These are phyloP conservation scores for Mytilinidion resinicola DNA, from an alignment of 495 filamentous ascomycete genomes.

Conservation along the genomic window DNA sequence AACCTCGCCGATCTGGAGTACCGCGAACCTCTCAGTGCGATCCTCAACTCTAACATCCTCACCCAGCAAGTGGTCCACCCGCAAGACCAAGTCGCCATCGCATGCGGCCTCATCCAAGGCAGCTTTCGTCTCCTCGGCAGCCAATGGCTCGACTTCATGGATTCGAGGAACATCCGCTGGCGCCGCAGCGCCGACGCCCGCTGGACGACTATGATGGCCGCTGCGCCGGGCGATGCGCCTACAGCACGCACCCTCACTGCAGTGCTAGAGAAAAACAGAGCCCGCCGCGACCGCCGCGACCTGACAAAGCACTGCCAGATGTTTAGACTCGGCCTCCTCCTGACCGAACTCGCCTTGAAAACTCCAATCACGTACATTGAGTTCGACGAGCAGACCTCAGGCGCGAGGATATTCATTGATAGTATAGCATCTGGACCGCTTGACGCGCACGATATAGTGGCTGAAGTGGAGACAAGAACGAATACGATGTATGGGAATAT, in stretches of 20 bases:
- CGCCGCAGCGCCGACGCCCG: constrained; percentile 3
- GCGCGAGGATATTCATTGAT: not conserved
- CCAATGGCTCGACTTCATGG: constrained; percentile 10
- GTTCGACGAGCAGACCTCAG: not conserved
- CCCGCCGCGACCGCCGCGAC: not conserved
- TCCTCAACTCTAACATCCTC: not conserved
- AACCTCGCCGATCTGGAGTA: constrained; percentile 5
- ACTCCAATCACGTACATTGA: constrained; percentile 5
- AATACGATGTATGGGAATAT: constrained; percentile 14
- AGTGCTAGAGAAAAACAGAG: not conserved
- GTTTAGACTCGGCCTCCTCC: constrained; percentile 16
- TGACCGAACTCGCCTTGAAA: constrained; percentile 11
- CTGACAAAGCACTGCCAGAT: constrained; percentile 9
- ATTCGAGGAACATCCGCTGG: constrained; percentile 10
- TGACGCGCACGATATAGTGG: constrained; percentile 9
- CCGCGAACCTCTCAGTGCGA: constrained; percentile 7
- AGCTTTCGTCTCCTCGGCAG: constrained; percentile 11
- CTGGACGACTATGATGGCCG: constrained; percentile 15
- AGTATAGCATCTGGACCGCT: not conserved
- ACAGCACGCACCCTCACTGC: not conserved
- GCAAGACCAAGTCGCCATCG: constrained; percentile 16
- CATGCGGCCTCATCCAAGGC: constrained; percentile 5
- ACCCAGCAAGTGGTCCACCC: constrained; percentile 13
- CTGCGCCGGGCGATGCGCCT: constrained; percentile 1
- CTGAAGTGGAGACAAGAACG: constrained; percentile 13